Evolutionary conservation across 179 eudicot species (phyloP), one percentile per base, ranked within the genome.

Genomic region (Spinacia oleracea): DNA sequence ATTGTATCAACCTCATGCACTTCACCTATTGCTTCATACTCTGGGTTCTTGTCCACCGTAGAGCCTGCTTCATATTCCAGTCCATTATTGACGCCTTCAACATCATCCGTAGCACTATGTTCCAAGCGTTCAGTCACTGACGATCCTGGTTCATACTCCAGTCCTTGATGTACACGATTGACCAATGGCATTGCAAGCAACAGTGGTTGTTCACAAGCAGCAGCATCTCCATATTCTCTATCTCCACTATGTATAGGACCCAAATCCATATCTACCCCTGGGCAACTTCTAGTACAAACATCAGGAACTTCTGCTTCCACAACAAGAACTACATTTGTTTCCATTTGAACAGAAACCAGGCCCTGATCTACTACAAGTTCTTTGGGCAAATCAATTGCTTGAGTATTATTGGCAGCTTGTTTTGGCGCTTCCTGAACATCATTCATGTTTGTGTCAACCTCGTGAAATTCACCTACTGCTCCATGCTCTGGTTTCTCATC

Each of bases 231-330:
- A 31, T 6, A 60, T 55, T 81, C 76, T n/a, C n/a, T n/a, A 62
- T 42, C 43, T 76, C 43, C 80, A 67, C 78, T 78, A 31, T 78
- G 81, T 5, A 14, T 78, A 31, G 75, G 63, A 78, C 79, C 40
- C 21, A 74, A 79, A 67, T 81, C 83, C 66, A 72, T 10, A 50
- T 76, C 76, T 53, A 53, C 58, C 58, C 58, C 58, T 20, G 50
- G 45, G 70, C 73, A 77, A 42, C 73, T 78, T 73, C 38, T 79
- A 68, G 59, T 72, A 73, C 46, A 56, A 38, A 70, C 70, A 31
- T 66, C 81, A 48, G 77, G 63, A 43, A n/a, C 81, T 51, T 66
- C 73, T 76, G 68, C 67, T 48, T 84, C 80, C 58, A 77, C 45
- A 25, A 71, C 18, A 35, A 66, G 68, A 71, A 48, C 64, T 45